phyloP scores from a whole-genome alignment of 2,329 filamentous ascomycete genomes.

The Penicillium sp. region DNA sequence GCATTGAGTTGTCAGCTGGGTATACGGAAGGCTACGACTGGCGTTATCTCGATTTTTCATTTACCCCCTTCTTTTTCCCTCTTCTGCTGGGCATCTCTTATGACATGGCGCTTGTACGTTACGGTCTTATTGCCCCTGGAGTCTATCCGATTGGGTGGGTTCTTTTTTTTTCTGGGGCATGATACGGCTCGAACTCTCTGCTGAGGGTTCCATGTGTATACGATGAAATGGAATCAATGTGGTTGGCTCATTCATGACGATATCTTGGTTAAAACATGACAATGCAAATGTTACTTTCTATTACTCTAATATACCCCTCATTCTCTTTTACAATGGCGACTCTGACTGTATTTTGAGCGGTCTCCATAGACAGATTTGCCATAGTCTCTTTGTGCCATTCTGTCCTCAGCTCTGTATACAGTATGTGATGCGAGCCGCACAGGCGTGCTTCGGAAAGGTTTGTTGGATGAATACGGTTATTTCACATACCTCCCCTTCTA shows the following conservation, averaged over 20 bases:
- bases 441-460: too few species aligned
- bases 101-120: constrained; percentile 9
- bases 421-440: too few species aligned
- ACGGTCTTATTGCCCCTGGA: constrained; percentile 3
- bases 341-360: too few species aligned
- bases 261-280: background rate
- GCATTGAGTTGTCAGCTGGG: constrained; percentile 19
- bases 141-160: background rate
- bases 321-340: too few species aligned
- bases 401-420: too few species aligned
- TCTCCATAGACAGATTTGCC: too few species aligned
- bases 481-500: too few species aligned
- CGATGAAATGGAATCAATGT: constrained; percentile 5
- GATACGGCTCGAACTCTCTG: constrained; percentile 2
- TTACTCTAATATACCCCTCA: background rate
- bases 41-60: constrained; percentile 14
- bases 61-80: background rate
- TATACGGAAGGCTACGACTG: constrained; percentile 22
- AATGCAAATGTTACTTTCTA: background rate
- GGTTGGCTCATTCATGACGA: background rate
- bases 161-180: background rate
- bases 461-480: too few species aligned
- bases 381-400: too few species aligned
- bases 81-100: background rate
- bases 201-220: constrained; percentile 5